Evolutionary conservation across 805 yeast genomes (phyloP).

Genomic region (Candida multigemmis): DNA sequence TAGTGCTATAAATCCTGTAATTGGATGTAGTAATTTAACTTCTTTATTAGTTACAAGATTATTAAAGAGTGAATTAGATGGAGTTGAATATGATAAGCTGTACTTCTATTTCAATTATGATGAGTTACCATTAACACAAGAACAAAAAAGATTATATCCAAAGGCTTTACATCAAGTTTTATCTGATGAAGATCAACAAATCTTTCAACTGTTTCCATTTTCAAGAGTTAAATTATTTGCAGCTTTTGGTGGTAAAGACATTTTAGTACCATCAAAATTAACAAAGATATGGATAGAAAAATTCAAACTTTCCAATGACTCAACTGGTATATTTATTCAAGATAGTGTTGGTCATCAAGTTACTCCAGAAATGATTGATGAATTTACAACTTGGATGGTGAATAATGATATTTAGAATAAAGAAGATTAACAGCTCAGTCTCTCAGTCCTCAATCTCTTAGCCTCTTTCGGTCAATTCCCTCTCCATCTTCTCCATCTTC

Average conservation of each 20-base stretch:
- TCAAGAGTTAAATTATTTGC: constrained; percentile 24
- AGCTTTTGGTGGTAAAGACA: constrained; percentile 24
- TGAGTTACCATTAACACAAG: constrained; percentile 21
- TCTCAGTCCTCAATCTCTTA: no score
- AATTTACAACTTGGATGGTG: constrained; percentile 22
- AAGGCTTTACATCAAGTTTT: constrained; percentile 22
- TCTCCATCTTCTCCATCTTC: no score
- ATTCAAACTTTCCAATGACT: constrained; percentile 14
- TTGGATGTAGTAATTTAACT: constrained; percentile 41
- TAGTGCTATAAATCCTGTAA: constrained; percentile 36
- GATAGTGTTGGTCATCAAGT: constrained; percentile 23
- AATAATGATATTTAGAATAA: no score
- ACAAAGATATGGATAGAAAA: constrained; percentile 21
- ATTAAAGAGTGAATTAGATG: constrained; percentile 7
- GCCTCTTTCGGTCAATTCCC: no score
- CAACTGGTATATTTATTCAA: constrained; percentile 17
- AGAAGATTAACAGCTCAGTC: no score
- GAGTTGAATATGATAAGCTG: constrained; percentile 14
- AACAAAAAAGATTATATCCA: constrained; percentile 19
- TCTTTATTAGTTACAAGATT: constrained; percentile 36
- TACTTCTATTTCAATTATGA: constrained; percentile 22
- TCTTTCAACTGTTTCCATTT: constrained; percentile 26
- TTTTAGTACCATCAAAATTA: constrained; percentile 25
- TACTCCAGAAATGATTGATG: constrained; percentile 23
- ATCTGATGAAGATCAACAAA: constrained; percentile 15